A percentile compares a stretch with the other conserved stretches of the same genome.
These are phyloP conservation scores for Podospora conica DNA, from an alignment of 495 filamentous ascomycete genomes.

Conservation along the genomic window DNA sequence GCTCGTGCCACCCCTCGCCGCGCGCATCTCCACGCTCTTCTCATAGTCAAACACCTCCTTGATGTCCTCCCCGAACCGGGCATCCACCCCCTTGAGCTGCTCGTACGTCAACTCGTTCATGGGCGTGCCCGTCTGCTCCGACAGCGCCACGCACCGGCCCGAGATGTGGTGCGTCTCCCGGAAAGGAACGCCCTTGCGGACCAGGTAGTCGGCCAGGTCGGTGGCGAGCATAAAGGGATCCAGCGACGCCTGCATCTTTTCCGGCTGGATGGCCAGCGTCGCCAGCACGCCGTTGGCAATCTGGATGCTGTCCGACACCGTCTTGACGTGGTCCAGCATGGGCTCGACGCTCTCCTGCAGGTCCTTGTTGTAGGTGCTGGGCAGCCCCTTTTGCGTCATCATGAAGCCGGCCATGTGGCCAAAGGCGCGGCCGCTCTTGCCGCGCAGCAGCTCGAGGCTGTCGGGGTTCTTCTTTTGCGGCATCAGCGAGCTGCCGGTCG, in stretches of 20 bases:
- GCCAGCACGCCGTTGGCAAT: constrained; percentile 81
- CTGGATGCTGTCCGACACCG: constrained; percentile 74
- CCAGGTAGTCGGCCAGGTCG: constrained; percentile 86
- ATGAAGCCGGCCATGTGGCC: constrained; percentile 87
- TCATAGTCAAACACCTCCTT: constrained; percentile 74
- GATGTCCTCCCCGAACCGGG: constrained; percentile 71
- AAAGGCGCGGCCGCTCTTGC: constrained; percentile 79
- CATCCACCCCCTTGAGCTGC: constrained; percentile 64
- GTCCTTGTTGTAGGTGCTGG: constrained; percentile 92
- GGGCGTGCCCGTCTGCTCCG: constrained; percentile 58
- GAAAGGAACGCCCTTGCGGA: constrained; percentile 81
- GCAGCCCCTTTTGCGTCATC: constrained; percentile 80
- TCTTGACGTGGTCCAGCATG: constrained; percentile 83
- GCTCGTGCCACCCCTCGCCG: constrained; percentile 77
- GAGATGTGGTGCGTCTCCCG: constrained; percentile 86
- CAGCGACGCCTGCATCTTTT: constrained; percentile 73
- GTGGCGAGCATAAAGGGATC: constrained; percentile 65
- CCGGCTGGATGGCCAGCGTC: constrained; percentile 61
- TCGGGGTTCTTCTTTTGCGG: constrained; percentile 84
- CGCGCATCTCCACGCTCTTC: constrained; percentile 75
- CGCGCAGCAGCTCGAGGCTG: constrained; percentile 78
- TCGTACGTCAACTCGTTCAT: constrained; percentile 73
- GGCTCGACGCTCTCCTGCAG: constrained; percentile 87
- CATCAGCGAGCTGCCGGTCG: constrained; percentile 80
- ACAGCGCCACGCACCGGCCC: constrained; percentile 64